Conservation (phyloP, 805 yeast species). For the Candida tallmaniae region DNA sequence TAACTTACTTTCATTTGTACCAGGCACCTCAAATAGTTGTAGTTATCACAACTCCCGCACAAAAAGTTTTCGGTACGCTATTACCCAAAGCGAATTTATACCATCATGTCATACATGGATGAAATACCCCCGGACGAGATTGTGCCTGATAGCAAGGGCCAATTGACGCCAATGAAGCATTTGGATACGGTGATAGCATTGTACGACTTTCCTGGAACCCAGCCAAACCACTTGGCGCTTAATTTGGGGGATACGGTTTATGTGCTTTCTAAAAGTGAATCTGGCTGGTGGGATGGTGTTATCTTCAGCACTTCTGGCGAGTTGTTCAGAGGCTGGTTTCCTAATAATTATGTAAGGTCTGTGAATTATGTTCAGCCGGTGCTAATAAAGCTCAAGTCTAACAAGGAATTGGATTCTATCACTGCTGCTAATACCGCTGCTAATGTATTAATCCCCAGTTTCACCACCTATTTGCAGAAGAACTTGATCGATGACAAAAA, state of each 20-base stretch:
- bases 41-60: neutral
- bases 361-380: constrained; percentile 42
- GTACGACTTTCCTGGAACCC: constrained; percentile 51
- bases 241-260: constrained; percentile 65
- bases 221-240: constrained; percentile 48
- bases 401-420: constrained; percentile 38
- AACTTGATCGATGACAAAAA: constrained; percentile 29
- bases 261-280: constrained; percentile 57
- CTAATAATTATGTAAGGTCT: constrained; percentile 54
- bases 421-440: constrained; percentile 47
- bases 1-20: neutral
- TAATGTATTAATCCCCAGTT: constrained; percentile 40
- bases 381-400: constrained; percentile 31
- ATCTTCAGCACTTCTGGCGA: constrained; percentile 31
- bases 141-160: constrained; percentile 19
- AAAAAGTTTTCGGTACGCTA: neutral
- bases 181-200: constrained; percentile 58
- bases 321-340: constrained; percentile 78
- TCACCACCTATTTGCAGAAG: constrained; percentile 33
- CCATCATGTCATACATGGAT: constrained; percentile 18
- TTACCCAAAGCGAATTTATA: constrained; percentile 1
- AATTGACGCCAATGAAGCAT: constrained; percentile 26
- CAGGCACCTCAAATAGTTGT: neutral
- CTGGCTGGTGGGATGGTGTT: constrained; percentile 91
- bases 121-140: constrained; percentile 40